Evolutionary conservation across 2,329 filamentous ascomycete genomes (phyloP).

Genomic region (Claviceps cyperi): DNA sequence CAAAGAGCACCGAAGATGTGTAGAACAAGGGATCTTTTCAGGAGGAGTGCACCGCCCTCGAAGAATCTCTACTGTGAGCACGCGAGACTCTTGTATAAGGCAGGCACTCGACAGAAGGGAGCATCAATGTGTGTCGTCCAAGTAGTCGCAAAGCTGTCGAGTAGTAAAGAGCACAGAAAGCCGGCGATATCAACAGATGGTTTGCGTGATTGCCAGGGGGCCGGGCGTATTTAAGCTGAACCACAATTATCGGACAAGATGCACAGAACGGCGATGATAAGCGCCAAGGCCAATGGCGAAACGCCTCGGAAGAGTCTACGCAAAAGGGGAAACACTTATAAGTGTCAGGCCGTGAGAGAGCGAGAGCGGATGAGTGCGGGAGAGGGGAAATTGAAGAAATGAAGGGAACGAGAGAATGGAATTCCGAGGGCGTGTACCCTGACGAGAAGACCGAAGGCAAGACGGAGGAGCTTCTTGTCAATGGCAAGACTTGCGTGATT

Average conservation of each 20-base stretch:
- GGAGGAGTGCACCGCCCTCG: neutral
- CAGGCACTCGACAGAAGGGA: neutral
- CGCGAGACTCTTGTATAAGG: neutral
- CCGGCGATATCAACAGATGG: neutral
- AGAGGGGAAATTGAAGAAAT: neutral
- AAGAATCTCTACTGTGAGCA: neutral
- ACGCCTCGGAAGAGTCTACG: neutral
- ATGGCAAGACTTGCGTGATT: neutral
- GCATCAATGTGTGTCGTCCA: neutral
- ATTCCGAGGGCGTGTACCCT: neutral
- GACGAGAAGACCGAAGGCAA: neutral
- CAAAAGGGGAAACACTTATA: neutral
- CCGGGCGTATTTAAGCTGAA: neutral
- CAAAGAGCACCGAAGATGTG: neutral
- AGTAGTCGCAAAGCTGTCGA: neutral
- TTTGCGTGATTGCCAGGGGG: neutral
- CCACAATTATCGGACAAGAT: neutral
- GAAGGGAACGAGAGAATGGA: neutral
- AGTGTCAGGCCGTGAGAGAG: too few species aligned
- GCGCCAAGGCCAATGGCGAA: neutral
- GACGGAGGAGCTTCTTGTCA: neutral
- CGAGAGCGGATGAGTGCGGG: neutral
- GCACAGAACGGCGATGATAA: neutral
- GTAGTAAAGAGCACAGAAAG: neutral
- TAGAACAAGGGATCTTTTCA: neutral